These are phyloP conservation scores for Phialophora macrospora DNA, from an alignment of 2,329 filamentous ascomycete species.

Conservation along the genomic window DNA sequence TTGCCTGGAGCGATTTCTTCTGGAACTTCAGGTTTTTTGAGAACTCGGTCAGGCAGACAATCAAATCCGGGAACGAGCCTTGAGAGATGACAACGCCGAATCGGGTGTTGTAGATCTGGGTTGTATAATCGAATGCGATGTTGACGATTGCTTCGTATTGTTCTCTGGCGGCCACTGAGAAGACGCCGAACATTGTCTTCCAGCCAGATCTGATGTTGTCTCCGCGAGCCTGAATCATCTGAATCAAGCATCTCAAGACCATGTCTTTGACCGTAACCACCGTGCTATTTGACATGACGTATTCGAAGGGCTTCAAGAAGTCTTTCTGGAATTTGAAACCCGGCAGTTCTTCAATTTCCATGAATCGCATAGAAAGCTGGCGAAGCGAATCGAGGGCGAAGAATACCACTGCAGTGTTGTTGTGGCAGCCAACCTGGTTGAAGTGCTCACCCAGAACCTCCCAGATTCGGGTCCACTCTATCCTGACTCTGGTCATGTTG, in stretches of 20 bases:
- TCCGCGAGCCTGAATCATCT: constrained; percentile 97
- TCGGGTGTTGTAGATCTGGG: constrained; percentile 90
- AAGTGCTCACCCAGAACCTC: constrained; percentile 97
- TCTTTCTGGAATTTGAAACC: constrained; percentile 99
- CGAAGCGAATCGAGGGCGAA: constrained; percentile 95
- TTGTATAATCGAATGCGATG: constrained; percentile 94
- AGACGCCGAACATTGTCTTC: constrained; percentile 99
- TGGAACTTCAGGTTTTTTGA: constrained; percentile 99
- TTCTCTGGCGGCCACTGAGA: constrained; percentile 91
- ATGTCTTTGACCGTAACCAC: constrained; percentile 96
- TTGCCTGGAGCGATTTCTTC: constrained; percentile 95
- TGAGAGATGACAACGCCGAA: constrained; percentile 97
- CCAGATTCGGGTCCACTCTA: constrained; percentile 99
- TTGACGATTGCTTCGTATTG: constrained; percentile 95
- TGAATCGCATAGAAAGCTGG: constrained; percentile 96
- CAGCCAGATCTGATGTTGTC: constrained; percentile 97
- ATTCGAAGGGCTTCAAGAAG: constrained; percentile 96
- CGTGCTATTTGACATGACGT: constrained; percentile 91
- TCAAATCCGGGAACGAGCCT: constrained; percentile 92
- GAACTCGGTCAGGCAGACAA: constrained; percentile 96
- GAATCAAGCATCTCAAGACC: constrained; percentile 91
- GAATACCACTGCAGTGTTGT: constrained; percentile 95
- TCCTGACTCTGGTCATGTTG: constrained; percentile 98
- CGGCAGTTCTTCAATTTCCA: constrained; percentile 96
- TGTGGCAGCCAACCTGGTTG: constrained; percentile 95